Evolutionary conservation across 169 alveolate genomes (phyloP), one percentile per base, ranked within the genome.

Genomic region (Plasmodium blacklocki): DNA sequence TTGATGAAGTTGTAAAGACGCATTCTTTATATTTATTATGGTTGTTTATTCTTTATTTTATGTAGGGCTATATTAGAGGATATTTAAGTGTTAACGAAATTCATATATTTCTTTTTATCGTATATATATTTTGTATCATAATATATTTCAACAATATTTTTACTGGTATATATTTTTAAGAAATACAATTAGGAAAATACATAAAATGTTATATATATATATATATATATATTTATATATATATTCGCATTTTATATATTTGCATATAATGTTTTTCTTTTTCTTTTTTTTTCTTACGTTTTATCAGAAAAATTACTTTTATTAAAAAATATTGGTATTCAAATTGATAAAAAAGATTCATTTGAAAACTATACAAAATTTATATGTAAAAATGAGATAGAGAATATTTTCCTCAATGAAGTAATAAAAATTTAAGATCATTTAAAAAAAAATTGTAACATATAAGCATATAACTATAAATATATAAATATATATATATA

Each of bases 271-370:
- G 18, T 12, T 29, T 9, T 54, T 52, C 66, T 78, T 23, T 73
- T 14, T 12, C 18, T 32, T 39, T 45, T 39, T 12, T 12, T 3
- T 18, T 62, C 39, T 3, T 50, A 52, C 52, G 43, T 5, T 59
- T 78, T 47, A 66, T 49, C 73, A 80, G 90, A 80, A 52, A 80
- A 72, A 39, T 63, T 80, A 67, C 68, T 80, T 14, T 45, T 80
- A 32, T 49, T 80, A 59, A 80, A 29, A 43, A 67, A 80, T 49
- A 67, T 80, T 67, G 90, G 90, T 3, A 67, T 80, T 52, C 90
- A 80, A 80, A 59, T 80, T 60, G 90, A 80, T 47, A 80, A 62
- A 47, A 80, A 39, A 15, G 43, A 49, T 47, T 68, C 23, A 54
- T 68, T 67, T 32, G 62, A 71, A 9, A 68, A 54, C 58, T 71